A percentile compares a stretch with the other conserved stretches of the same genome.
Evolutionary conservation across 2,329 filamentous ascomycete species (phyloP).

Genomic region (Bipolaris gigantea): DNA sequence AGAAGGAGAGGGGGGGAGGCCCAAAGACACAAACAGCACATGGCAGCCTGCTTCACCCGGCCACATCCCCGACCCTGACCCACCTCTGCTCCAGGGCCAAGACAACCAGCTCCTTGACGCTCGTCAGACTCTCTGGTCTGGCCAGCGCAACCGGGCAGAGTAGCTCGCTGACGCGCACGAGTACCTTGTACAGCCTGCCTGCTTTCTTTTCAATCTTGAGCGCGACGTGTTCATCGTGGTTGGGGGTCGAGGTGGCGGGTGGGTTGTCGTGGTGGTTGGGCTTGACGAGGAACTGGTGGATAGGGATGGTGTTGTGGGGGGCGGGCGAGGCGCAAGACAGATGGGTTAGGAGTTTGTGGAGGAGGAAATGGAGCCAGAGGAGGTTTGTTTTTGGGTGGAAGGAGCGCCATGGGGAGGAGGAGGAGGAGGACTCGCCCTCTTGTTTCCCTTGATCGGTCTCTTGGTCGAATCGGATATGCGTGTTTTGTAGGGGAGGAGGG

Average conservation of each 20-base stretch:
- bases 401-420: constrained; percentile 58
- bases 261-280: too few species aligned
- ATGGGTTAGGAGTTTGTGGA: constrained; percentile 57
- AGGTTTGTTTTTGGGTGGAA: constrained; percentile 65
- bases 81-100: constrained; percentile 40
- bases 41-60: constrained; percentile 4
- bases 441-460: background rate
- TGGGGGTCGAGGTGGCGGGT: constrained; percentile 14
- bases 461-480: constrained; percentile 32
- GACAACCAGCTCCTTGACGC: constrained; percentile 41
- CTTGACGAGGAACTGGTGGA: background rate
- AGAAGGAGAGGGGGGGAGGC: too few species aligned
- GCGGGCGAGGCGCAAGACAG: constrained; percentile 23
- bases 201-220: constrained; percentile 42
- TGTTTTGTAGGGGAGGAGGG: constrained; percentile 25
- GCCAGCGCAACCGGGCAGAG: constrained; percentile 45
- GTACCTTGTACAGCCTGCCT: constrained; percentile 40
- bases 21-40: too few species aligned
- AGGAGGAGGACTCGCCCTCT: too few species aligned
- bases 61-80: constrained; percentile 41
- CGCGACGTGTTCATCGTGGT: background rate
- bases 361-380: constrained; percentile 64
- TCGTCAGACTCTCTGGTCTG: constrained; percentile 24
- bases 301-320: constrained; percentile 5
- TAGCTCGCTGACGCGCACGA: constrained; percentile 43